A percentile compares a stretch with the other conserved stretches of the same genome.
Conservation (phyloP, 2,329 filamentous ascomycete genomes). For the Colletotrichum chlorophyti region DNA sequence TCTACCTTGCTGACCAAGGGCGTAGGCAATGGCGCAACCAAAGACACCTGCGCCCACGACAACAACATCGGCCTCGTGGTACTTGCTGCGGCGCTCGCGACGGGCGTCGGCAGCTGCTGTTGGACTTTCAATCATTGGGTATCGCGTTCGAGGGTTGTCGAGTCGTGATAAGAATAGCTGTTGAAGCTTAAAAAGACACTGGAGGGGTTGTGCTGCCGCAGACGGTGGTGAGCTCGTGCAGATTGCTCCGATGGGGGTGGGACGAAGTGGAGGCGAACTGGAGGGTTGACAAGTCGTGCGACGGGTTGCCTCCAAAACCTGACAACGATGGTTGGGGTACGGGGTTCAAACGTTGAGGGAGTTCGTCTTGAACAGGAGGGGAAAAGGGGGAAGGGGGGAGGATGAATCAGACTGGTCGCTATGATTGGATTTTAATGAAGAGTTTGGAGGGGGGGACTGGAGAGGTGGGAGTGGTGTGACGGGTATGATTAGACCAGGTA, state of each 20-base stretch:
- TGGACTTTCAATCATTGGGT: conserved; percentile 39
- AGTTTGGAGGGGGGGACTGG: conserved; percentile 1
- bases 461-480: conserved; percentile 1
- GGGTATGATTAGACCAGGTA: conserved; percentile 14
- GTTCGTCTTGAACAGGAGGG: not conserved
- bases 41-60: conserved; percentile 92
- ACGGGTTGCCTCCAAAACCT: too few species aligned
- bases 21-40: conserved; percentile 84
- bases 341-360: not conserved
- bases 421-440: not conserved
- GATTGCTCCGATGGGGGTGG: conserved; percentile 5
- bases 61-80: conserved; percentile 81
- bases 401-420: not conserved
- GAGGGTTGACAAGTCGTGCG: too few species aligned
- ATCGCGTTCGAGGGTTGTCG: not conserved
- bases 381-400: not conserved
- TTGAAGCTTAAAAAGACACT: conserved; percentile 10
- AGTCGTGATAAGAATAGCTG: not conserved
- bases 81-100: conserved; percentile 54
- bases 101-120: conserved; percentile 46
- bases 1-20: conserved; percentile 86
- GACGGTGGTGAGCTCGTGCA: not conserved
- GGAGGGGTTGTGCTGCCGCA: conserved; percentile 7
- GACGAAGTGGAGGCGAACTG: too few species aligned
- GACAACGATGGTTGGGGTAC: too few species aligned